Evolutionary conservation across 768 basidiomycete species (phyloP).

Genomic region (Serendipita sp.): DNA sequence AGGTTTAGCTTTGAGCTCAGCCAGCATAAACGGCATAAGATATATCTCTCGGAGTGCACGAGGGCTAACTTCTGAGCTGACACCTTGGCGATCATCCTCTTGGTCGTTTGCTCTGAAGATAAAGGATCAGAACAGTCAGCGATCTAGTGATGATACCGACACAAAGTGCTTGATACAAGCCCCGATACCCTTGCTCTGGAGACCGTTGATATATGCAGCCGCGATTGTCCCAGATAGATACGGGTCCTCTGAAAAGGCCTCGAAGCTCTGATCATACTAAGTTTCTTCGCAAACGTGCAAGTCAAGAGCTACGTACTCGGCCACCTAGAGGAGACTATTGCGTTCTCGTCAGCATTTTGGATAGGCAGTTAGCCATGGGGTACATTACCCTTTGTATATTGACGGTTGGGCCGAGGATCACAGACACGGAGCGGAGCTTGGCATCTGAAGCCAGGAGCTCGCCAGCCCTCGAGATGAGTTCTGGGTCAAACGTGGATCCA

Average conservation of each 20-base stretch:
- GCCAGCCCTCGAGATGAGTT: constrained; percentile 45
- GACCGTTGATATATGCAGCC: constrained; percentile 50
- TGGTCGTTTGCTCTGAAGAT: constrained; percentile 57
- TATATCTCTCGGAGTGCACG: constrained; percentile 43
- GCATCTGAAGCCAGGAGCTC: constrained; percentile 58
- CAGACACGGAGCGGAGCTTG: constrained; percentile 49
- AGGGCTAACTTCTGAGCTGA: constrained; percentile 34
- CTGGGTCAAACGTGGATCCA: constrained; percentile 57
- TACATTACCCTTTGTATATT: constrained; percentile 49
- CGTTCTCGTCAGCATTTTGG: too few relatives aligned
- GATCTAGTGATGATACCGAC: neutral
- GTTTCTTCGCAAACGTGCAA: neutral
- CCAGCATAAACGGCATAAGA: constrained; percentile 42
- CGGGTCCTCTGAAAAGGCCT: constrained; percentile 61
- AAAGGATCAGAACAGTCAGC: neutral
- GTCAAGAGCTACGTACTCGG: neutral
- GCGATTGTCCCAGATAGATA: constrained; percentile 49
- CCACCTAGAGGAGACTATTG: constrained; percentile 8
- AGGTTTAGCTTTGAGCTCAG: constrained; percentile 16
- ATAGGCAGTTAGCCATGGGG: neutral
- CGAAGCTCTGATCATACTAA: constrained; percentile 27
- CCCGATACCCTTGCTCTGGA: constrained; percentile 49
- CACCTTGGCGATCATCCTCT: constrained; percentile 57
- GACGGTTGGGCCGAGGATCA: constrained; percentile 69
- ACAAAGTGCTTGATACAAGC: constrained; percentile 60